Base-by-base conservation (phyloP, 2,329 filamentous ascomycete species). In the Ophiostoma populinum region DNA sequence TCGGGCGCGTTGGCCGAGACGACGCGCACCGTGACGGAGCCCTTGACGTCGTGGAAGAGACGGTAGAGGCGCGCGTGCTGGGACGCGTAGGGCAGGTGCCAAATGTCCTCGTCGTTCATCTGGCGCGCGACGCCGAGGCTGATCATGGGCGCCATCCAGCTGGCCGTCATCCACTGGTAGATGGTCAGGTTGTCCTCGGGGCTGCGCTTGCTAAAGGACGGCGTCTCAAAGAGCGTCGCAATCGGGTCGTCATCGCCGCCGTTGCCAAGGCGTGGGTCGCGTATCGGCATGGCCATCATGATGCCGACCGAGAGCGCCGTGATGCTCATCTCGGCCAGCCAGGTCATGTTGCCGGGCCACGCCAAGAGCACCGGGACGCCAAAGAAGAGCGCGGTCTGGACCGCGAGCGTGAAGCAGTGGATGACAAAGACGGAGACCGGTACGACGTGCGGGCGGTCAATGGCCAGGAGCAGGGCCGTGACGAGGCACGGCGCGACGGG, bases 111-210 rank as follows among this genome's bases (percentile, higher is more conserved):
- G 25, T 85, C 75, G 24, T 83, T 59, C 7, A 93, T 59, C 45
- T 83, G 76, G 26, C 72, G 62, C 20, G 61, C 58, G 27, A 62
- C 67, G 2, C 77, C 81, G 17, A 73, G 54, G 2, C 60, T 57
- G 10, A 92, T 82, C 6, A 92, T 55, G 0, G 83, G 77, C 1
- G 62, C 60, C 56, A 92, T 76, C 85, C 85, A 93, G 0, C 71
- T 80, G 19, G 92, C 77, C 6, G 71, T 76, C 69, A 87, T 79
- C 55, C 82, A 93, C 45, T 86, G 79, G 67, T 81, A 85, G 1
- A 86, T 59, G 1, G 67, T 79, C 17, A 92, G 52, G 42, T 79
- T 73, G 45, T 93, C 85, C 51, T 93, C 85, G 0, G 85, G 76
- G 25, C 67, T 72, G 36, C 82, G 75, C n/a, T 80, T 56, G 2